Conservation (phyloP, 345 rosid species). For the Gossypium mustelinum region DNA sequence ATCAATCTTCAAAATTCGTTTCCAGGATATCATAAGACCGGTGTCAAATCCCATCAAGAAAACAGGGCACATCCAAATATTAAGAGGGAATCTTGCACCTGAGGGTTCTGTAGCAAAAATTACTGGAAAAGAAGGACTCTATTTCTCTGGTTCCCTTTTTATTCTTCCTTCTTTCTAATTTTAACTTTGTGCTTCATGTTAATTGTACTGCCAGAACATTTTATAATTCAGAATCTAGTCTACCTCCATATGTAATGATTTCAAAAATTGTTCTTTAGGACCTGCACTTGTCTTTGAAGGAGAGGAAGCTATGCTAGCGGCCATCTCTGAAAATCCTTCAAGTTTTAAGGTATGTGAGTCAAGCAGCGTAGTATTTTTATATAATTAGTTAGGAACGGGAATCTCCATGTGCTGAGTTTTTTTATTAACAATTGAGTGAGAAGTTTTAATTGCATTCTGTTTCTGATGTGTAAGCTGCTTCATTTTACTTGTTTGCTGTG, state of each 20-base stretch:
- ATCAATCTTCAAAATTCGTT: background rate
- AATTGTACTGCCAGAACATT: background rate
- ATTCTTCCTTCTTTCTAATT: constrained; percentile 7
- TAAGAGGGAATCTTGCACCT: constrained; percentile 90
- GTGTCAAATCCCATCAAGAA: constrained; percentile 80
- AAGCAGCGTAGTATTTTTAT: background rate
- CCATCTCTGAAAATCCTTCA: constrained; percentile 74
- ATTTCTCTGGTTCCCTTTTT: constrained; percentile 65
- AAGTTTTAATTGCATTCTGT: background rate
- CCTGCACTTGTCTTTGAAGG: constrained; percentile 98
- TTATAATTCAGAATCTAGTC: constrained; percentile 6
- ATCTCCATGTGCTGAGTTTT: background rate
- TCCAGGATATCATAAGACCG: constrained; percentile 72
- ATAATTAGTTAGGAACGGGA: background rate
- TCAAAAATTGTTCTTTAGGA: constrained; percentile 45
- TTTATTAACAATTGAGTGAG: background rate
- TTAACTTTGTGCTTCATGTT: background rate
- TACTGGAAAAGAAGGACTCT: constrained; percentile 97
- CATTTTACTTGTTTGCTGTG: background rate
- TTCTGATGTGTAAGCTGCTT: background rate
- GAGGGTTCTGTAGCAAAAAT: constrained; percentile 98
- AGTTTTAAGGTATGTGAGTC: constrained; percentile 61
- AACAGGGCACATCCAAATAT: constrained; percentile 92
- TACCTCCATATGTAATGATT: background rate
- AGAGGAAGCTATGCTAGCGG: constrained; percentile 86